Percentiles rank a stretch among this genome's conserved stretches.
These are phyloP conservation scores for Diplodia sapinea DNA, from an alignment of 2,329 filamentous ascomycete species.

Conservation along the genomic window DNA sequence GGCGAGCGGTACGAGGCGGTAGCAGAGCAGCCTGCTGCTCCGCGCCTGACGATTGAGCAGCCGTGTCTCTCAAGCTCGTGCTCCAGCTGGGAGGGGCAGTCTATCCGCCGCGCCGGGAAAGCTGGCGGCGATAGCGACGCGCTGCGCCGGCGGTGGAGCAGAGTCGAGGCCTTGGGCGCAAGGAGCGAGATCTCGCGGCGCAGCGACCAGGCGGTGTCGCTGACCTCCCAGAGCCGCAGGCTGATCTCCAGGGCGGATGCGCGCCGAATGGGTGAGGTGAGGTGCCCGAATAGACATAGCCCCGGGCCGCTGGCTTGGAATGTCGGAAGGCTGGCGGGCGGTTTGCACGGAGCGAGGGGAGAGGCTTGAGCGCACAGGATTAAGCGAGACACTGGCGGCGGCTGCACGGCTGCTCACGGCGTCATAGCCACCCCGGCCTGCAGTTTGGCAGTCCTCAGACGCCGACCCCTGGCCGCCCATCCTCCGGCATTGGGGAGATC, in stretches of 20 bases:
- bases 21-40: background rate
- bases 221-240: constrained; percentile 28
- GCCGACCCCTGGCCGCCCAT: constrained; percentile 24
- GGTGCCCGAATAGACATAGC: constrained; percentile 25
- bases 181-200: constrained; percentile 12
- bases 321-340: constrained; percentile 27
- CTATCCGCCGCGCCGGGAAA: constrained; percentile 16
- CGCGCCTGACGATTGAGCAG: constrained; percentile 23
- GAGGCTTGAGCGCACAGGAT: constrained; percentile 3
- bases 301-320: constrained; percentile 19
- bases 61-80: constrained; percentile 10
- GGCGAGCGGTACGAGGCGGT: background rate
- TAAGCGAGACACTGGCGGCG: constrained; percentile 32
- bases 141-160: background rate
- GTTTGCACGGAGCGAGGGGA: constrained; percentile 25
- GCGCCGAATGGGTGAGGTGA: constrained; percentile 28
- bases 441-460: constrained; percentile 20
- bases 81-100: constrained; percentile 18
- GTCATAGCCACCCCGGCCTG: constrained; percentile 17
- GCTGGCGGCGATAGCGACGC: constrained; percentile 6
- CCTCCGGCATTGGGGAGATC: constrained; percentile 16
- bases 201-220: background rate
- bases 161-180: background rate
- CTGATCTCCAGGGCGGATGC: constrained; percentile 15
- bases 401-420: constrained; percentile 27